A percentile compares a stretch with the other conserved stretches of the same genome.
These are phyloP conservation scores for Stipa capillata DNA, from an alignment of 176 grass and related monocot species.

Conservation along the genomic window DNA sequence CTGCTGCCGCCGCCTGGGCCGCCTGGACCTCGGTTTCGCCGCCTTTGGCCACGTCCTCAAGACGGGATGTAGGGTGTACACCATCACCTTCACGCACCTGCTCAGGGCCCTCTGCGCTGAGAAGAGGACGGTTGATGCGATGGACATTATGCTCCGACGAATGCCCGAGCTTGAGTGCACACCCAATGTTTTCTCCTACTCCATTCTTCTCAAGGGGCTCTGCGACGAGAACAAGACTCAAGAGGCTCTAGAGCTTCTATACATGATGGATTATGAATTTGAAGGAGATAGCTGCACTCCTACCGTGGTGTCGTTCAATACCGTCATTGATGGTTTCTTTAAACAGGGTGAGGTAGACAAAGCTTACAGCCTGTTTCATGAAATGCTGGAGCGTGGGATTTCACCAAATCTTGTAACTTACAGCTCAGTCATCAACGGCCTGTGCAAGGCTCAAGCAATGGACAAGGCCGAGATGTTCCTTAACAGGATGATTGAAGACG, in stretches of 20 bases:
- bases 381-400: slow-evolving; percentile 14
- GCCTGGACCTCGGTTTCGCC: background rate
- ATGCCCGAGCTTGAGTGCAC: background rate
- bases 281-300: background rate
- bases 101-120: background rate
- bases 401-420: background rate
- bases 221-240: background rate
- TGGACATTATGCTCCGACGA: background rate
- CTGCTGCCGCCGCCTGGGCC: background rate
- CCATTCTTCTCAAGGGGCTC: slow-evolving; percentile 13
- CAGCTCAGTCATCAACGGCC: background rate
- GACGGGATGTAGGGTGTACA: background rate
- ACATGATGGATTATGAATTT: background rate
- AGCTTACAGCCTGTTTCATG: background rate
- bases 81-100: background rate
- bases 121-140: background rate
- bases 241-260: slow-evolving; percentile 4
- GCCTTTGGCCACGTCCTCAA: background rate
- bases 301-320: background rate
- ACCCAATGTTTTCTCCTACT: background rate
- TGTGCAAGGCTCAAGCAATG: background rate
- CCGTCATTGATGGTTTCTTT: slow-evolving; percentile 11
- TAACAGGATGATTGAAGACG: background rate
- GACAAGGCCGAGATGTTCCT: background rate
- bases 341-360: background rate